Conservation (phyloP, 345 rosid species). For the Euphorbia pulcherrima region DNA sequence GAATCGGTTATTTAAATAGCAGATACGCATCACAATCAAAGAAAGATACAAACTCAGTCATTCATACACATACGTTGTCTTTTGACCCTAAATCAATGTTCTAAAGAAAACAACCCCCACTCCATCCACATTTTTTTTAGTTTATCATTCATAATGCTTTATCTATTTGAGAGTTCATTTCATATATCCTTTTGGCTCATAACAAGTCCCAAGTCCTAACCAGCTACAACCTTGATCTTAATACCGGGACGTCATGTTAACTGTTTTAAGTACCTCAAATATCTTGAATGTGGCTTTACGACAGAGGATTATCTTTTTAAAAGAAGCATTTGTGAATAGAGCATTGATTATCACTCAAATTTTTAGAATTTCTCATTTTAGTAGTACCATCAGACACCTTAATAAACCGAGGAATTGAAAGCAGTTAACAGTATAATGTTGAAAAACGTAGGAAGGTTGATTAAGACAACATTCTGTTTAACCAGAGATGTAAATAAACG, state of each 20-base stretch:
- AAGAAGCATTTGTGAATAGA: too few relatives aligned
- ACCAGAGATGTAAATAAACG: neutral
- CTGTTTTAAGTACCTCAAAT: too few relatives aligned
- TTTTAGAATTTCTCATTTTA: neutral
- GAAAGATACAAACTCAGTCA: neutral
- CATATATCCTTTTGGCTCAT: neutral
- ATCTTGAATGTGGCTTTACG: too few relatives aligned
- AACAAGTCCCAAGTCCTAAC: neutral
- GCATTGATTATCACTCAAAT: too few relatives aligned
- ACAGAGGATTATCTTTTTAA: neutral
- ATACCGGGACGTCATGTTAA: neutral
- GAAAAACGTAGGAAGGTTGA: neutral
- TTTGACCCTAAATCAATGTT: neutral
- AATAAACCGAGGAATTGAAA: neutral
- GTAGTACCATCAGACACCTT: neutral
- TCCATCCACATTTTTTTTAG: neutral
- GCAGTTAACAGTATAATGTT: neutral
- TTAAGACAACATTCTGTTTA: neutral
- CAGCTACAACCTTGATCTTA: neutral
- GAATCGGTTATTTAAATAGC: neutral
- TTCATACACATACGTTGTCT: neutral
- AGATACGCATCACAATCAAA: neutral
- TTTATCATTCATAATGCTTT: neutral
- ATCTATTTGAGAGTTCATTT: neutral
- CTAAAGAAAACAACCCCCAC: neutral